Percentiles rank a stretch among this genome's conserved stretches.
Evolutionary conservation across 73 alveolate species (phyloP).

Genomic region (Paramecium caudatum): DNA sequence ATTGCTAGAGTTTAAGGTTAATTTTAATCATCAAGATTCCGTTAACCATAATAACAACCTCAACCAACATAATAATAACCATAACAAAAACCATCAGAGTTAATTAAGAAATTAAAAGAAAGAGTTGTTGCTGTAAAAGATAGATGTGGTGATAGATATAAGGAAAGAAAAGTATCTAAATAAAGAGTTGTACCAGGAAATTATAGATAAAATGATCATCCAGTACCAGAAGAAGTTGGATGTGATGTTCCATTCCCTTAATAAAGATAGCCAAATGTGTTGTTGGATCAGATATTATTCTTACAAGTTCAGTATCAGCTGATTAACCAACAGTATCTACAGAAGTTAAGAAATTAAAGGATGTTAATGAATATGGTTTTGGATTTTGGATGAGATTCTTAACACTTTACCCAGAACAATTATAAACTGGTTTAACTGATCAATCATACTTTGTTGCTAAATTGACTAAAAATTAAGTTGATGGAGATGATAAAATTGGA

Average conservation of each 20-base stretch:
- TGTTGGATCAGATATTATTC: slow-evolving; percentile 47
- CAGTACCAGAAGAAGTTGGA: slow-evolving; percentile 46
- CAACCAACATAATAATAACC: neutral
- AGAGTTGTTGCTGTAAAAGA: slow-evolving; percentile 18
- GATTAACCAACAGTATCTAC: slow-evolving; percentile 50
- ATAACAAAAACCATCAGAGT: slow-evolving; percentile 6
- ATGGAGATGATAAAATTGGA: slow-evolving; percentile 32
- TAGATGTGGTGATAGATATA: slow-evolving; percentile 40
- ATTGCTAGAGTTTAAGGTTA: slow-evolving; percentile 30
- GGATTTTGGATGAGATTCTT: slow-evolving; percentile 64
- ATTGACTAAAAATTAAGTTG: neutral
- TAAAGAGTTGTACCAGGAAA: slow-evolving; percentile 31
- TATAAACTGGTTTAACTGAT: slow-evolving; percentile 30
- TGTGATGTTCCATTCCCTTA: slow-evolving; percentile 23
- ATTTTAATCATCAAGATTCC: slow-evolving; percentile 24
- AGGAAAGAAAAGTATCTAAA: slow-evolving; percentile 5
- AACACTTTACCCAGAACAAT: slow-evolving; percentile 22
- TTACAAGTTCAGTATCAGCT: slow-evolving; percentile 34
- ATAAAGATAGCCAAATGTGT: slow-evolving; percentile 61
- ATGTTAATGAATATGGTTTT: slow-evolving; percentile 62
- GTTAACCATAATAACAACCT: too few relatives aligned
- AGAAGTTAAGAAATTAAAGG: slow-evolving; percentile 43
- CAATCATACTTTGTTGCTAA: slow-evolving; percentile 53
- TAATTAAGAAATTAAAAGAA: neutral
- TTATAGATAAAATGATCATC: slow-evolving; percentile 37